A percentile compares a stretch with the other conserved stretches of the same genome.
Conservation (phyloP, 192 early-diverging fungal species). For the Backusella parvicylindrica region DNA sequence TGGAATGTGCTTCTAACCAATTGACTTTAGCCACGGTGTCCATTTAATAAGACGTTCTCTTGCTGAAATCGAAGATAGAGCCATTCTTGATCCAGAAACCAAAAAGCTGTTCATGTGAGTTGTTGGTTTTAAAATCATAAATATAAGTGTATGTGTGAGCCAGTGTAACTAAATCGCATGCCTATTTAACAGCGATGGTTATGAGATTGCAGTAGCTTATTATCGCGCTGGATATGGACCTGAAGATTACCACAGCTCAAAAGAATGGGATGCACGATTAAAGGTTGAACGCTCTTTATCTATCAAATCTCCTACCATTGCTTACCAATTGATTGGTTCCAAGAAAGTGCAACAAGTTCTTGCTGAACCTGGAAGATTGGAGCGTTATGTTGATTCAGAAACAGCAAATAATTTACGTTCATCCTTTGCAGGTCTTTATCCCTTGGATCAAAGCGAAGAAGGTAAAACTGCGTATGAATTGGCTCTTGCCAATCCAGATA, state of each 20-base stretch:
- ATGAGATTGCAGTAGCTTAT: conserved; percentile 86
- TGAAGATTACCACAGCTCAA: conserved; percentile 75
- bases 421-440: conserved; percentile 89
- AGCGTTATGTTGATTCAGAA: conserved; percentile 62
- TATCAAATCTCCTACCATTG: conserved; percentile 85
- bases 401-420: conserved; percentile 53
- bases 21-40: conserved; percentile 52
- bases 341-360: conserved; percentile 97
- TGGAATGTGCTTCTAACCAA: neutral
- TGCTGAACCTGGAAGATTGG: conserved; percentile 73
- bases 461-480: conserved; percentile 64
- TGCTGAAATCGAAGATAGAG: conserved; percentile 64
- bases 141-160: too few relatives aligned
- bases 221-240: conserved; percentile 91
- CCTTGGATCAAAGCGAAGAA: conserved; percentile 66
- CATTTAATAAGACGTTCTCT: conserved; percentile 62
- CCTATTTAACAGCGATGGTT: conserved; percentile 45
- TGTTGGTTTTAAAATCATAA: neutral
- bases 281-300: conserved; percentile 78
- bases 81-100: conserved; percentile 51
- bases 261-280: conserved; percentile 89
- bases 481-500: conserved; percentile 61
- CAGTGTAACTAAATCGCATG: neutral
- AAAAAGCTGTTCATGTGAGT: conserved; percentile 68
- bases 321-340: conserved; percentile 91